Conservation (phyloP, 176 grass and related monocot genomes). For the Avena atlantica region DNA sequence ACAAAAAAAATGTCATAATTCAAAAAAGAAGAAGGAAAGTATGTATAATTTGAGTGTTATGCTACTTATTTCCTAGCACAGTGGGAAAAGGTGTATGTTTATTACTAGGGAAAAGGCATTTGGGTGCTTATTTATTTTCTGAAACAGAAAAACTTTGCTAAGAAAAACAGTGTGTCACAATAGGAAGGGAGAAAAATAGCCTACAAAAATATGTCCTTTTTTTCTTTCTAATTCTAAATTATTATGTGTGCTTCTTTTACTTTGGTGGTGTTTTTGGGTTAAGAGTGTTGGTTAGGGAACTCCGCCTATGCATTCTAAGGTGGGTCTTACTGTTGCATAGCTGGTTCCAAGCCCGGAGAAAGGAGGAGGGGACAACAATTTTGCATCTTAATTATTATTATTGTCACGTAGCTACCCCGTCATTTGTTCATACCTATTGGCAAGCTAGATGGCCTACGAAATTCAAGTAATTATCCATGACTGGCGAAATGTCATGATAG, state of each 20-base stretch:
- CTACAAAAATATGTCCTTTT: background rate
- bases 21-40: background rate
- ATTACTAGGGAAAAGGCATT: too few relatives aligned
- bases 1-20: background rate
- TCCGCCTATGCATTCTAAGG: background rate
- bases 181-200: background rate
- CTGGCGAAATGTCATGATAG: too few relatives aligned
- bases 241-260: background rate
- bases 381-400: background rate
- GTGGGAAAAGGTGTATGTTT: too few relatives aligned
- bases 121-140: too few relatives aligned
- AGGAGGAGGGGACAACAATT: background rate
- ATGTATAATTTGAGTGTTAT: background rate
- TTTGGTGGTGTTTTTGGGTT: background rate
- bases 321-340: background rate
- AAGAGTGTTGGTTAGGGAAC: background rate
- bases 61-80: too few relatives aligned
- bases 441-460: background rate
- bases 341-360: background rate
- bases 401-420: background rate
- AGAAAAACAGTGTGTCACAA: background rate
- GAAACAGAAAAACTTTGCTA: too few relatives aligned
- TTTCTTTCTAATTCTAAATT: background rate
- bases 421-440: background rate
- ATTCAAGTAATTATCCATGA: background rate